phyloP scores from a whole-genome alignment of 73 alveolate species.

The Paramecium biaurelia region DNA sequence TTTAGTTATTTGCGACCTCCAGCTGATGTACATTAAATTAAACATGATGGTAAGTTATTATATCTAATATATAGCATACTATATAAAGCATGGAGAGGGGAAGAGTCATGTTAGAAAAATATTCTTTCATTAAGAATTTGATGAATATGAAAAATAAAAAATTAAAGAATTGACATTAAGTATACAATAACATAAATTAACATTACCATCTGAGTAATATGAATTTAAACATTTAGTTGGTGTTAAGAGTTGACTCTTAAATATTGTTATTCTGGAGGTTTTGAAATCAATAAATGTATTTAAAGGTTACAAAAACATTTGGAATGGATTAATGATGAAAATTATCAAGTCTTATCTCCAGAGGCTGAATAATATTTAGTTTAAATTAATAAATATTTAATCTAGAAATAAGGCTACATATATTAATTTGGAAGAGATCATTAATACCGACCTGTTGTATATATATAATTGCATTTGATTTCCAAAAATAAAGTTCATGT shows the following conservation, averaged over 20 bases:
- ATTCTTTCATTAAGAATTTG: slow-evolving; percentile 46
- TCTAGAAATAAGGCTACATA: slow-evolving; percentile 36
- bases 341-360: neutral
- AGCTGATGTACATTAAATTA: neutral
- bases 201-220: slow-evolving; percentile 51
- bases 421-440: slow-evolving; percentile 64
- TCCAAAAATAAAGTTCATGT: neutral
- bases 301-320: slow-evolving; percentile 54
- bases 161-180: neutral
- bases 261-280: slow-evolving; percentile 66
- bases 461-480: neutral
- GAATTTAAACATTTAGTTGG: slow-evolving; percentile 45
- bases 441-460: slow-evolving; percentile 51
- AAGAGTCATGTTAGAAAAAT: slow-evolving; percentile 47
- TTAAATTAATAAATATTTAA: neutral
- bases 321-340: slow-evolving; percentile 59
- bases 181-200: slow-evolving; percentile 31
- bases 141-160: slow-evolving; percentile 55
- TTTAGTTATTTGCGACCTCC: slow-evolving; percentile 36
- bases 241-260: slow-evolving; percentile 51
- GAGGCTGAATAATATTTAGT: slow-evolving; percentile 59
- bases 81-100: slow-evolving; percentile 58
- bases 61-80: neutral
- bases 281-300: slow-evolving; percentile 48
- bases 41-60: neutral